Base-by-base conservation (phyloP, 352 stramenopile genomes). In the Pythium insidiosum region DNA sequence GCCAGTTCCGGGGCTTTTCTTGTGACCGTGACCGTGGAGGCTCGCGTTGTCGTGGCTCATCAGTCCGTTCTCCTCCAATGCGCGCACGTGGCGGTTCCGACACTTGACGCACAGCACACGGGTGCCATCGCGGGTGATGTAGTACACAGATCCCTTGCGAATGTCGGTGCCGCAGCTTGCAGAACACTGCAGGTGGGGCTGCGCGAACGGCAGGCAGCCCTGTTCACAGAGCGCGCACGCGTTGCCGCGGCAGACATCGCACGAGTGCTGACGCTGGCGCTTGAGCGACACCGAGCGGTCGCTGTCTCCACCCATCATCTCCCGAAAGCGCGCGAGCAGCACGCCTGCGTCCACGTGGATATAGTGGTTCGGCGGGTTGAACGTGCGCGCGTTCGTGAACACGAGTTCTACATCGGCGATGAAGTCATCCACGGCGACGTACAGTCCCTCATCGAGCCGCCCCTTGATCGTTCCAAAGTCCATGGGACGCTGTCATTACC, bases 351-450 rank as follows among this genome's bases (percentile, higher is more conserved):
- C 66, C 5, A 84, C 53, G 48, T 94, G 73, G 6, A 95, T 75
- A 43, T 79, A 90, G 59, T 94, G 79, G 5, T 57, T 66, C 12
- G 65, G 49, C 2, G 66, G 66, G 41, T 96, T 96, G 56, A 95
- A 96, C 6, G 57, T 58, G 66, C 89, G 94, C 6, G 86, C 83
- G 50, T 96, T 96, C n/a, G 84, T 54, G 66, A 95, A 95, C 43
- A 95, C 82, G 20, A 95, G 61, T 7, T 75, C 70, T 23, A 96
- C 73, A 53, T 96, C 82, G 4, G 53, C 55, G 15, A 65, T 57
- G 47, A 95, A 91, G 44, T 81, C 82, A 16, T 90, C 60, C 5
- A 96, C 68, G 18, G 80, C 74, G 25, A 94, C 65, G 59, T 97
- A 97, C 15, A 66, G 34, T 4, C 76, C 85, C 42, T 64, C 55